A percentile compares a stretch with the other conserved stretches of the same genome.
phyloP scores from a whole-genome alignment of 2,329 filamentous ascomycete genomes.

The Colletotrichum falcatum region DNA sequence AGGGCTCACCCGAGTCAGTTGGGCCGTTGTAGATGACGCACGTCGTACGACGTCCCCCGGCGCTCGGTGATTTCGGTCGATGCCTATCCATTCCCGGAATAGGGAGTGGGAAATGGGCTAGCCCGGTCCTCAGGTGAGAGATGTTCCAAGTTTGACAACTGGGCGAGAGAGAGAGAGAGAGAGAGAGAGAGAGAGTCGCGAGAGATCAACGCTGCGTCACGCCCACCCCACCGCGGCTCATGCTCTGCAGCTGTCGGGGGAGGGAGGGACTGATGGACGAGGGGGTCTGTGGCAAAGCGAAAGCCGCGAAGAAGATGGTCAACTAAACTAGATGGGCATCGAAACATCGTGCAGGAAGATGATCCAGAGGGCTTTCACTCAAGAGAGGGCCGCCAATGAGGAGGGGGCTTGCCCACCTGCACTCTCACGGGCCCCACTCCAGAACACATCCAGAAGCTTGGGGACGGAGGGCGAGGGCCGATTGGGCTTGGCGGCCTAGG shows the following conservation, averaged over 20 bases:
- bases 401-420: slow-evolving; percentile 17
- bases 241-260: not conserved
- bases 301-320: slow-evolving; percentile 10
- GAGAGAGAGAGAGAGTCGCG: too few relatives aligned
- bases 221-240: not conserved
- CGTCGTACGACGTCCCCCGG: slow-evolving; percentile 5
- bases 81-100: slow-evolving; percentile 33
- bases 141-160: slow-evolving; percentile 15
- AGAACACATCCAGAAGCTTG: slow-evolving; percentile 38
- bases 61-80: slow-evolving; percentile 21
- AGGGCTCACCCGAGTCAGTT: slow-evolving; percentile 24
- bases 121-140: slow-evolving; percentile 23
- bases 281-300: not conserved
- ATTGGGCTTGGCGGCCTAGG: slow-evolving; percentile 35
- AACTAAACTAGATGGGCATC: slow-evolving; percentile 11
- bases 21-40: slow-evolving; percentile 37
- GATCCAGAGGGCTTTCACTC: slow-evolving; percentile 28
- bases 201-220: slow-evolving; percentile 16
- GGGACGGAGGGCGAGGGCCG: slow-evolving; percentile 26
- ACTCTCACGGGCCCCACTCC: slow-evolving; percentile 22
- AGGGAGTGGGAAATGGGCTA: not conserved
- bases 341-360: slow-evolving; percentile 28
- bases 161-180: slow-evolving; percentile 3
- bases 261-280: not conserved
- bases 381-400: slow-evolving; percentile 1